phyloP scores from a whole-genome alignment of 2,329 filamentous ascomycete genomes.

The Incumbomyces lentus region DNA sequence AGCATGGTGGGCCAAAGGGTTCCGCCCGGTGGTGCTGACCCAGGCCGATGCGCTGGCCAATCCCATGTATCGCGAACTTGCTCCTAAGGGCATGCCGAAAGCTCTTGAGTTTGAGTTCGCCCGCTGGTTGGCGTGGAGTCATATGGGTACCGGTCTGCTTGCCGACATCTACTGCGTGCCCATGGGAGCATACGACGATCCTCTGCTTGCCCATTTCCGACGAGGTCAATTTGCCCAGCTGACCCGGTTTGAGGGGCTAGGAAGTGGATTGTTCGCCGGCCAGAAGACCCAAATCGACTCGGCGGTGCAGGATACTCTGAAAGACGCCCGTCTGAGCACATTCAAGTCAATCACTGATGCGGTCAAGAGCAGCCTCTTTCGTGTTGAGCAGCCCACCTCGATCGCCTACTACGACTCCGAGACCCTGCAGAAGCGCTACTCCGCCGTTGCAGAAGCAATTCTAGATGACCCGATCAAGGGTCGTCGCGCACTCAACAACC shows the following conservation, averaged over 20 bases:
- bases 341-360: conserved; percentile 55
- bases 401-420: conserved; percentile 68
- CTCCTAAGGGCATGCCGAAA: conserved; percentile 50
- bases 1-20: conserved; percentile 93
- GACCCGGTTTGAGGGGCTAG: conserved; percentile 63
- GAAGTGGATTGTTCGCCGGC: conserved; percentile 63
- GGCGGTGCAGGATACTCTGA: conserved; percentile 52
- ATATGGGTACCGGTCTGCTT: conserved; percentile 75
- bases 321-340: conserved; percentile 43
- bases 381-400: conserved; percentile 54
- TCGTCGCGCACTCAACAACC: conserved; percentile 54
- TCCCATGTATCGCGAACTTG: conserved; percentile 62
- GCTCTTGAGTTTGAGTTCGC: conserved; percentile 60
- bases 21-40: conserved; percentile 71
- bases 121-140: conserved; percentile 86
- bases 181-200: conserved; percentile 67
- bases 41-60: conserved; percentile 74
- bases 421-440: conserved; percentile 56
- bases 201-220: conserved; percentile 61
- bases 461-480: conserved; percentile 48
- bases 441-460: conserved; percentile 54
- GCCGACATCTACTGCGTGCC: conserved; percentile 71
- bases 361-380: conserved; percentile 50
- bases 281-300: conserved; percentile 53
- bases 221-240: conserved; percentile 63